Evolutionary conservation across 1,284 basidiomycete species (phyloP), one percentile per base, ranked within the genome.

Genomic region (Sanghuangporus weigelae): DNA sequence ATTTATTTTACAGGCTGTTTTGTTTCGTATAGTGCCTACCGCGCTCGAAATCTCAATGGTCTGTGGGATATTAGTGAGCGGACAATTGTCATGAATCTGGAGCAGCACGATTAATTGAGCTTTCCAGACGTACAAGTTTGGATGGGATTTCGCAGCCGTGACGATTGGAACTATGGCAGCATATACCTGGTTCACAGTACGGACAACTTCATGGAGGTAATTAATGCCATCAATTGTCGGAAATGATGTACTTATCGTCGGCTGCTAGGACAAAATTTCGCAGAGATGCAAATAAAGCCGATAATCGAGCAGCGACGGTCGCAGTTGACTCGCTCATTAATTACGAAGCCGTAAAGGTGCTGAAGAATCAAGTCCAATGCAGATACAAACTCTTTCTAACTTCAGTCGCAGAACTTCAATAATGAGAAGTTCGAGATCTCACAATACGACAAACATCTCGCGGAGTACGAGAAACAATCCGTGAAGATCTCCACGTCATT

Each of bases 161-260:
- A 98, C 96, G 0, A 82, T 86, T 0, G 75, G 84, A 4, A 95
- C 96, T 0, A 90, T 99, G 83, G 89, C 84, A 1, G 86, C 92
- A 14, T 99, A 99, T 73, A 93, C 95, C 0, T 98, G 95, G 94
- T 99, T 98, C 74, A 99, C 97, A 0, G 89, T 99, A 44, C 84
- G 87, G 59, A 99, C 96, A 2, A 99, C 96, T 0, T 87, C 93
- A 3, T 99, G 97, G 97, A 79, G 94, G 92, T 93, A 61, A 69
- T 26, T 35, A n/a, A 26, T 23, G 26, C 48, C n/a, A 50, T 50
- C 48, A 10, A 4, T 26, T 11, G 16, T 16, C 6, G 12, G 36
- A 39, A 31, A 60, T 38, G 48, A 51, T 19, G 54, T 53, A 40
- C 56, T 14, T 19, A 36, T 39, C 19, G 6, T 7, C 23, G 31